phyloP scores from a whole-genome alignment of 2,329 filamentous ascomycete genomes.

The Penicillium digitatum region DNA sequence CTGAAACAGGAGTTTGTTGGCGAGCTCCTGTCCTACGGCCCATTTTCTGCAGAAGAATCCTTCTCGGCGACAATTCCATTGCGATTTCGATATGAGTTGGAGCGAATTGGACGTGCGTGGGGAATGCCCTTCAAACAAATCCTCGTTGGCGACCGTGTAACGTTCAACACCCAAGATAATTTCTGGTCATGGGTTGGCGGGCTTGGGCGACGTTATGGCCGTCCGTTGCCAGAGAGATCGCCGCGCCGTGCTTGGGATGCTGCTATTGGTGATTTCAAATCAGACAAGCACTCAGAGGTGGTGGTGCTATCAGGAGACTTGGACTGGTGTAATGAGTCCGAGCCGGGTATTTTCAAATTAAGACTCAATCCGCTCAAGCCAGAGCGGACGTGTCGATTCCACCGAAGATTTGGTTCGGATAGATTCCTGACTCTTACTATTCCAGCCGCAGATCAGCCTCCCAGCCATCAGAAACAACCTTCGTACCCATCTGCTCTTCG shows the following conservation, averaged over 20 bases:
- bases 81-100: slow-evolving; percentile 38
- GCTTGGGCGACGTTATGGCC: slow-evolving; percentile 24
- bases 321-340: slow-evolving; percentile 34
- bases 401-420: slow-evolving; percentile 46
- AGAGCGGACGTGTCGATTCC: slow-evolving; percentile 45
- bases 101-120: slow-evolving; percentile 34
- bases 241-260: slow-evolving; percentile 33
- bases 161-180: slow-evolving; percentile 26
- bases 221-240: slow-evolving; percentile 32
- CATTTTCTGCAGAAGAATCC: slow-evolving; percentile 32
- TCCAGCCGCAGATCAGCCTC: slow-evolving; percentile 31
- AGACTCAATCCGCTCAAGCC: slow-evolving; percentile 41
- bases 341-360: slow-evolving; percentile 38
- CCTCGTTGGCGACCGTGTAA: slow-evolving; percentile 25
- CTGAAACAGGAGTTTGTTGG: slow-evolving; percentile 24
- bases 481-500: slow-evolving; percentile 27
- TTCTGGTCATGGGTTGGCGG: slow-evolving; percentile 35
- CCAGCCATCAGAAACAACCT: slow-evolving; percentile 22
- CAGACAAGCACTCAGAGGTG: slow-evolving; percentile 34
- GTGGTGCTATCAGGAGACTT: slow-evolving; percentile 42
- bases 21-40: slow-evolving; percentile 32
- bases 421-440: slow-evolving; percentile 44
- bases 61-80: slow-evolving; percentile 30
- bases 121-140: slow-evolving; percentile 27
- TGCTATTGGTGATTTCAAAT: slow-evolving; percentile 32